Evolutionary conservation across 2,329 filamentous ascomycete species (phyloP), one percentile per base, ranked within the genome.

Genomic region (Colletotrichum sp.): DNA sequence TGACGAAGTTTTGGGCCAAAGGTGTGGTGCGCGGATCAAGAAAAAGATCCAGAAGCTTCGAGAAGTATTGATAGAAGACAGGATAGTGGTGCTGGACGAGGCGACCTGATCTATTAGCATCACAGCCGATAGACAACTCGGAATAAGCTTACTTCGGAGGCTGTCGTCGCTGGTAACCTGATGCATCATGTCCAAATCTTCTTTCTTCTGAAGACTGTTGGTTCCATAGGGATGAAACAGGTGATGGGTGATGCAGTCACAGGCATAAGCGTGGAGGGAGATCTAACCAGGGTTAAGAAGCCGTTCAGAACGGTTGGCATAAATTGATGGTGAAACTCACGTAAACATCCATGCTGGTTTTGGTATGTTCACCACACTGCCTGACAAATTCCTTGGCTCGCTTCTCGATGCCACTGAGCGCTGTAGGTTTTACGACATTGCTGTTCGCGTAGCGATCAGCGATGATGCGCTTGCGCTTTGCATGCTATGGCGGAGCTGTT

Each of bases 361-460:
- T 84, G 1, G 83, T 80, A 88, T 86, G 32, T 84, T 84, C 24
- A 82, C 81, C 16, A 75, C 91, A 93, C 60, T 88, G 88, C n/a
- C 87, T 84, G 4, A 92, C 81, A 77, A 94, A 93, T 30, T 86
- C 86, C 55, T 81, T 83, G 0, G 92, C 90, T 8, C 91, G 86
- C 77, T 91, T 87, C 68, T 89, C 84, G 65, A 94, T 91, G 4
- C 90, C 92, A 5, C 86, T 82, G 36, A 94, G 82, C 3, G 91
- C 89, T 4, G 85, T 84, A 5, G 88, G 81, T 32, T 89, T 89
- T 84, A 93, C 88, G 65, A 94, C 86, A 79, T 93, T 94, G 68
- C 89, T 91, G 82, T 94, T 94, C 30, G 93, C 91, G 81, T 95
- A 95, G 32, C 92, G 88, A 79, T 93, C 92, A 1, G 92, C 92